Conservation (phyloP, 148 eudicot genomes). For the Linanthus parryae region DNA sequence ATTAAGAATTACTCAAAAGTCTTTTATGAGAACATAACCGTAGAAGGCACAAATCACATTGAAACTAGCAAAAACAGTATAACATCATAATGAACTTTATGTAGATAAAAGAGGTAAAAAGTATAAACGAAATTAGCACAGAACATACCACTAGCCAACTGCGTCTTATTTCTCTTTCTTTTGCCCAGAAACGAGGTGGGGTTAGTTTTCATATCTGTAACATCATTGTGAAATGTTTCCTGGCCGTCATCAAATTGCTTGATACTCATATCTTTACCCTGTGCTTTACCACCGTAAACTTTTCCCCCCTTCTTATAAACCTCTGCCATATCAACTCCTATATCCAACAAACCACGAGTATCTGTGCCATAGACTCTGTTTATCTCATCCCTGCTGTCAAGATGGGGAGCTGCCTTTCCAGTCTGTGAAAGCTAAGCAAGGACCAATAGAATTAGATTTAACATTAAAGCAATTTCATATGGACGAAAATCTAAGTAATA, state of each 20-base stretch:
- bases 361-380: constrained; percentile 37
- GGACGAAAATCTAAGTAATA: no score
- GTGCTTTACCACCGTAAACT: constrained; percentile 28
- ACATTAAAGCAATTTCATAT: no score
- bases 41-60: no score
- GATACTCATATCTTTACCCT: constrained; percentile 28
- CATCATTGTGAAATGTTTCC: constrained; percentile 53
- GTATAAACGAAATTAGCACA: background rate
- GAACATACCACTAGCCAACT: constrained; percentile 54
- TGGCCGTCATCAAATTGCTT: constrained; percentile 51
- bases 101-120: no score
- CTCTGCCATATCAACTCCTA: constrained; percentile 15
- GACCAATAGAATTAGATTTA: no score
- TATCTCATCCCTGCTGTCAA: constrained; percentile 61
- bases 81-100: no score
- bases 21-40: no score
- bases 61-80: no score
- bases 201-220: constrained; percentile 28
- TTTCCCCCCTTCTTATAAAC: constrained; percentile 35
- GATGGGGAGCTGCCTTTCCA: constrained; percentile 62
- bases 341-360: constrained; percentile 22
- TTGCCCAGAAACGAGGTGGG: constrained; percentile 36
- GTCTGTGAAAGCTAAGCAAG: no score
- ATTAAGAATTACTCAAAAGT: no score
- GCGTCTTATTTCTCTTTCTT: constrained; percentile 68